Evolutionary conservation across 2,329 filamentous ascomycete species (phyloP).

Genomic region (Phyllosticta citriasiana): DNA sequence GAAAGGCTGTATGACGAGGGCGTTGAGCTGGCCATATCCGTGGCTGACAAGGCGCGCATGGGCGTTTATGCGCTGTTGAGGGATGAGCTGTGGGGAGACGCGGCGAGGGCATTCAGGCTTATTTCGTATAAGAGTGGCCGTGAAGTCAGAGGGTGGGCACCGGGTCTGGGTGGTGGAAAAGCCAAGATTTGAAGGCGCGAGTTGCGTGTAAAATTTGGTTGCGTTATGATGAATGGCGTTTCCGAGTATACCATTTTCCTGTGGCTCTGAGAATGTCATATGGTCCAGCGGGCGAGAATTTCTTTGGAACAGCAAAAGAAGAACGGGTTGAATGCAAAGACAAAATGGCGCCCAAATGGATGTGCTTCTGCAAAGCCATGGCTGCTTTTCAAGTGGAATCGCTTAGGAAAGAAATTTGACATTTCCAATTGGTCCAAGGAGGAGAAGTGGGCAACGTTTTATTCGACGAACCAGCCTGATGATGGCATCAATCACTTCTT

Average conservation of each 20-base stretch:
- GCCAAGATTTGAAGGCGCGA: conserved; percentile 34
- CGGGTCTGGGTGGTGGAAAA: conserved; percentile 23
- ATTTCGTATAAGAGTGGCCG: conserved; percentile 46
- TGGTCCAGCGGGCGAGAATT: too few relatives aligned
- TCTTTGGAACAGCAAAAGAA: too few relatives aligned
- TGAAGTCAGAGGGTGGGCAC: conserved; percentile 26
- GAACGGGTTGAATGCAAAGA: too few relatives aligned
- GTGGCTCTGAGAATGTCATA: too few relatives aligned
- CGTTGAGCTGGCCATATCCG: conserved; percentile 36
- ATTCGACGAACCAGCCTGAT: not conserved
- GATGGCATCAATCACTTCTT: not conserved
- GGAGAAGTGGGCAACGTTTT: not conserved
- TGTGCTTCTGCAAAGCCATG: too few relatives aligned
- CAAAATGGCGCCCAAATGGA: too few relatives aligned
- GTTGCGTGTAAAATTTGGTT: too few relatives aligned
- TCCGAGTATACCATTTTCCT: too few relatives aligned
- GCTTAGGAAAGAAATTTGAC: not conserved
- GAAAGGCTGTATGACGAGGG: conserved; percentile 27
- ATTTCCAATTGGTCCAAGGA: not conserved
- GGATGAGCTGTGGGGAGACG: conserved; percentile 45
- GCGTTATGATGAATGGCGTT: too few relatives aligned
- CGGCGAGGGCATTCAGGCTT: conserved; percentile 38
- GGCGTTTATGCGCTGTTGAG: conserved; percentile 43
- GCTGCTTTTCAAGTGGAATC: too few relatives aligned
- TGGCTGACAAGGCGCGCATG: conserved; percentile 35